A percentile compares a stretch with the other conserved stretches of the same genome.
Conservation (phyloP, 441 rosid genomes). For the Mallotus repandus region DNA sequence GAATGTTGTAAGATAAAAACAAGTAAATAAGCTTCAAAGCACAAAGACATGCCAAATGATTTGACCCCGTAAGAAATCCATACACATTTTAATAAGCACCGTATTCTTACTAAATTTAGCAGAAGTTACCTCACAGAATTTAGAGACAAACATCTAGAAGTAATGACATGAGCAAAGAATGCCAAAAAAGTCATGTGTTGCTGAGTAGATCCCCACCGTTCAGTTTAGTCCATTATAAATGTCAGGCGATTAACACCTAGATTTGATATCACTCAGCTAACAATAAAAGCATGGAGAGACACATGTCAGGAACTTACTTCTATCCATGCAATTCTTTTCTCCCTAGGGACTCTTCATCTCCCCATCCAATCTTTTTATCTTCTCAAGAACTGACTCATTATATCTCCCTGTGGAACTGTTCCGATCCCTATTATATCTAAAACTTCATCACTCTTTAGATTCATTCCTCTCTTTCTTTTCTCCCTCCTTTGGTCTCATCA, state of each 20-base stretch:
- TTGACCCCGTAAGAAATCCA: background rate
- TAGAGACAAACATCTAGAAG: constrained; percentile 49
- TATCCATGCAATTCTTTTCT: constrained; percentile 29
- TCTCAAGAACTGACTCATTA: no score
- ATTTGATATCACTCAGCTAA: constrained; percentile 8
- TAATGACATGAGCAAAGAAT: constrained; percentile 54
- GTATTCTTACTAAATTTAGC: constrained; percentile 1
- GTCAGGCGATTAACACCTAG: constrained; percentile 14
- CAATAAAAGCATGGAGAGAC: background rate
- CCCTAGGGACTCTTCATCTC: no score
- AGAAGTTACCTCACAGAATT: constrained; percentile 53
- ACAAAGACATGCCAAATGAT: constrained; percentile 11
- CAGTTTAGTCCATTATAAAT: constrained; percentile 18
- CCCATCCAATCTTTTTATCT: background rate
- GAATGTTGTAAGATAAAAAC: constrained; percentile 39
- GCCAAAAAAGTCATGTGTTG: constrained; percentile 43
- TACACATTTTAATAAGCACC: background rate
- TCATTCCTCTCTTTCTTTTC: no score
- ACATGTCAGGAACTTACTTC: constrained; percentile 36
- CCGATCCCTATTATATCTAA: no score
- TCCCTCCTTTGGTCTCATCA: no score
- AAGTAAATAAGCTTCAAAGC: constrained; percentile 13
- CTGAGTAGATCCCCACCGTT: constrained; percentile 55
- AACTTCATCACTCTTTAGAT: no score
- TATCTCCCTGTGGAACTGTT: no score